A percentile compares a stretch with the other conserved stretches of the same genome.
Evolutionary conservation across 2,329 filamentous ascomycete genomes (phyloP).

Genomic region (Aspergillus pseudonomiae): DNA sequence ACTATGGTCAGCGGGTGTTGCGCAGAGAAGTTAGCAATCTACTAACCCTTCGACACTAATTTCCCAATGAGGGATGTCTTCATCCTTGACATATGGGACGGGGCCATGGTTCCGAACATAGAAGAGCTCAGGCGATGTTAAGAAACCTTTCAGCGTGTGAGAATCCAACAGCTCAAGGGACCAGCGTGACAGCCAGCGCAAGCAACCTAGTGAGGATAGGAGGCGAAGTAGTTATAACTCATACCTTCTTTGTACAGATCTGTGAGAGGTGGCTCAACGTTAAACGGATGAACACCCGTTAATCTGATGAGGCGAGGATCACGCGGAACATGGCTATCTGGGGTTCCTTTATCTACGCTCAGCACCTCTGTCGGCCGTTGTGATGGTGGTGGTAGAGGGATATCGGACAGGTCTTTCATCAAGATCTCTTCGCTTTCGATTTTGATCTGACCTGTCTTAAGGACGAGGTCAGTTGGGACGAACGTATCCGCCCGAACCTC

Average conservation of each 20-base stretch:
- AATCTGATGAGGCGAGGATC: constrained; percentile 81
- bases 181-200: not conserved
- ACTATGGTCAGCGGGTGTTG: constrained; percentile 13
- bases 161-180: not conserved
- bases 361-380: constrained; percentile 63
- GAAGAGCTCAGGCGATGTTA: constrained; percentile 85
- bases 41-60: constrained; percentile 74
- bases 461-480: constrained; percentile 16
- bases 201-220: not conserved
- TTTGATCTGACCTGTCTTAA: constrained; percentile 27
- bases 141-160: constrained; percentile 63
- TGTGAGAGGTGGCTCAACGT: constrained; percentile 81
- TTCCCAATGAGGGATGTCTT: constrained; percentile 76
- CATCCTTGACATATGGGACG: constrained; percentile 74
- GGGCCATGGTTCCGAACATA: constrained; percentile 90
- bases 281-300: constrained; percentile 89
- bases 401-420: constrained; percentile 38
- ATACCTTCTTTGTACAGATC: constrained; percentile 68
- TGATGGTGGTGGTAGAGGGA: constrained; percentile 71
- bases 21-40: not conserved
- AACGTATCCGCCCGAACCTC: constrained; percentile 24
- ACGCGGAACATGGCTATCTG: constrained; percentile 77
- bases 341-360: constrained; percentile 77
- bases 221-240: not conserved
- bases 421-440: constrained; percentile 31